Evolutionary conservation across 2,329 filamentous ascomycete species (phyloP), one percentile per base, ranked within the genome.

Genomic region (Ophiosphaerella narmari): DNA sequence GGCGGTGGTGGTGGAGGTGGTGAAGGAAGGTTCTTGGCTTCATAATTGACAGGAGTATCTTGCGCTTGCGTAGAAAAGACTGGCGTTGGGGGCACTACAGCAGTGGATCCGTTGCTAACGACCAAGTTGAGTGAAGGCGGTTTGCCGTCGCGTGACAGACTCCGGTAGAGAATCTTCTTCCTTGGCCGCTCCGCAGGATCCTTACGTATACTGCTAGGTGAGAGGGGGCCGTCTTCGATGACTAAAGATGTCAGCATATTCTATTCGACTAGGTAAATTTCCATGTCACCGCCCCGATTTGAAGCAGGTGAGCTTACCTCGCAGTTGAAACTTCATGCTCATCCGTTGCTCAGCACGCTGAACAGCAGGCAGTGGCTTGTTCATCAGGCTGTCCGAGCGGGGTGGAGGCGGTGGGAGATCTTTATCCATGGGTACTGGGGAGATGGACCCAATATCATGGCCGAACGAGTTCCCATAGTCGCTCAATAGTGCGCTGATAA

Each of bases 51-150:
- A 21, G 54, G 53, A 39, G 56, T 46, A 23, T 41, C 31, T 39
- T 47, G 43, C 16, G 55, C 42, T 29, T 36, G 50, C 26, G 46
- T 47, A 13, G 60, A 48, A 9, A 60, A 39, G 41, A 43, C 47
- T 32, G 68, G 66, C 31, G 60, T 59, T 14, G 63, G 55, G 31
- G 67, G 69, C 9, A 72, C 48, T 9, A 53, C 53, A 7, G 71
- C 72, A 32, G 72, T 74, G n/a, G 72, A 66, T 37, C 72, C 72
- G 66, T 74, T 74, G 60, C 70, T 73, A 24, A 57, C 52, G 24
- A 51, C 55, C 9, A 74, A 57, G 24, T 59, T 71, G 7, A 74
- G 62, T 7, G 66, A 66, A n/a, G 66, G 60, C 6, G 72, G 72
- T 39, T 71, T 73, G 8, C 62, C 65, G 40, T 59, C 64, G 23